Percentiles rank a stretch among this genome's conserved stretches.
Conservation (phyloP, 208 protist genomes). For the Blastocrithidia nonstop region DNA sequence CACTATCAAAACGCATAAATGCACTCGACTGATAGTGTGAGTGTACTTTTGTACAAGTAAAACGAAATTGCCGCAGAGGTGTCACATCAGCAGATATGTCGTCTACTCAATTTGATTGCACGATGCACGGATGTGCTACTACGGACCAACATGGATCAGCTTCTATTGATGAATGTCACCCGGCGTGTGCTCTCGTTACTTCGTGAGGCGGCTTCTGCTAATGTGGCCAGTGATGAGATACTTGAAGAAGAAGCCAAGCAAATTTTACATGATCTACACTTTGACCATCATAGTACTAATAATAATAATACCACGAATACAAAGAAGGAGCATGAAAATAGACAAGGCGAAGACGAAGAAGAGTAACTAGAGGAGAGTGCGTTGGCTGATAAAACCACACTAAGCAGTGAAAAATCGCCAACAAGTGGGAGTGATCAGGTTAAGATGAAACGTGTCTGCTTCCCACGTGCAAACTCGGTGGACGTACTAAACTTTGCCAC, state of each 20-base stretch:
- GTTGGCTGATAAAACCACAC: background rate
- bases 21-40: too few species aligned
- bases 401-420: too few species aligned
- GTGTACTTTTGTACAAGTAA: too few species aligned
- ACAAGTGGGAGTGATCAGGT: too few species aligned
- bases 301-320: background rate
- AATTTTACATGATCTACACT: slow-evolving; percentile 13
- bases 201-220: slow-evolving; percentile 34
- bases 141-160: slow-evolving; percentile 46
- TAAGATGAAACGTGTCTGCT: too few species aligned
- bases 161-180: slow-evolving; percentile 76
- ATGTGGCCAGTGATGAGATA: slow-evolving; percentile 16
- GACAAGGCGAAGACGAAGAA: slow-evolving; percentile 5
- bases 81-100: slow-evolving; percentile 25
- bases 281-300: slow-evolving; percentile 3
- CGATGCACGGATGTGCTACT: slow-evolving; percentile 35
- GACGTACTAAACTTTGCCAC: too few species aligned
- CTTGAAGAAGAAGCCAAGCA: slow-evolving; percentile 29
- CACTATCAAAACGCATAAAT: too few species aligned
- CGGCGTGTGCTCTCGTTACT: slow-evolving; percentile 67
- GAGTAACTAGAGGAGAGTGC: slow-evolving; percentile 1
- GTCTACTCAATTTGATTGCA: slow-evolving; percentile 35
- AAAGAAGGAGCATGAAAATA: slow-evolving; percentile 2
- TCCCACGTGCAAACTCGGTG: too few species aligned
- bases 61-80: slow-evolving; percentile 37